phyloP scores from a whole-genome alignment of 2,329 filamentous ascomycete species.

The Trichoderma cornu-damae region DNA sequence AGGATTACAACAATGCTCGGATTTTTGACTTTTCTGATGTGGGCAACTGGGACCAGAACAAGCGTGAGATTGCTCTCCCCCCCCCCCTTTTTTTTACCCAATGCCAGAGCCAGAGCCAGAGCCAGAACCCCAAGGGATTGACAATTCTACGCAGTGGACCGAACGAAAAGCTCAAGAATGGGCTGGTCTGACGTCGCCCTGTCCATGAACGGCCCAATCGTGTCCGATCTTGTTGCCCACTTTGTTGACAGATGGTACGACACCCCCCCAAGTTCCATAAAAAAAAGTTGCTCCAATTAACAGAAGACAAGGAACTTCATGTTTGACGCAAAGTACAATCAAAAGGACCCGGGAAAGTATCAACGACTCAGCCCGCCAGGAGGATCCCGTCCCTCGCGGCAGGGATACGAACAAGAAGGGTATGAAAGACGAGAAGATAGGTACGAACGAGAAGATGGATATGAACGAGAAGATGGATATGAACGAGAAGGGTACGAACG shows the following conservation, averaged over 20 bases:
- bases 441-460: neutral
- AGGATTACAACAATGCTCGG: conserved; percentile 87
- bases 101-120: too few relatives aligned
- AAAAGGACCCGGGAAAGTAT: conserved; percentile 49
- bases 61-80: conserved; percentile 43
- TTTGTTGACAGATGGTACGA: conserved; percentile 74
- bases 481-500: conserved; percentile 2
- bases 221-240: conserved; percentile 68
- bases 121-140: neutral
- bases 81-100: neutral
- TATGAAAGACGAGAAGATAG: neutral
- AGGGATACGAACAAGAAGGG: conserved; percentile 5
- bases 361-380: conserved; percentile 36
- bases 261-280: neutral
- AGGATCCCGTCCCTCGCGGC: conserved; percentile 21
- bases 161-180: conserved; percentile 76
- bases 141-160: conserved; percentile 55
- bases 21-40: conserved; percentile 79
- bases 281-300: neutral
- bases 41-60: conserved; percentile 75
- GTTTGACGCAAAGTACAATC: conserved; percentile 70
- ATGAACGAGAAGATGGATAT: neutral
- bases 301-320: conserved; percentile 65
- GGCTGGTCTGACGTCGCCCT: conserved; percentile 87
- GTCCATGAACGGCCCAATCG: conserved; percentile 67